Evolutionary conservation across 352 stramenopile genomes (phyloP), one percentile per base, ranked within the genome.

Genomic region (Aphanomyces invadans): DNA sequence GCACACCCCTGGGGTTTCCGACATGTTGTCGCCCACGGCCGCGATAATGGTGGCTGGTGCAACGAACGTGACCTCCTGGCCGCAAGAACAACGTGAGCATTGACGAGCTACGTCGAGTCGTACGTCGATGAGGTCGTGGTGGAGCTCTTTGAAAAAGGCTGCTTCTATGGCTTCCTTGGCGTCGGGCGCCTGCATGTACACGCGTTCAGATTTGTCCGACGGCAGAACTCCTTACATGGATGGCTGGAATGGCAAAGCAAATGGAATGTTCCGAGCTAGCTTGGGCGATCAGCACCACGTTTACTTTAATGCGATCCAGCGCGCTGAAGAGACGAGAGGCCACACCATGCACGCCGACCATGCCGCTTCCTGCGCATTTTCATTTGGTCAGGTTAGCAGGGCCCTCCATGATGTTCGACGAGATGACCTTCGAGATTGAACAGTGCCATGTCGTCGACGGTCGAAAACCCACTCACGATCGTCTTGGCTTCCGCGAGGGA

Each of bases 341-440:
- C 21, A 97, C 96, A 69, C 93, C 95, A 63, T 93, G 89, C 29
- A 98, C 90, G 31, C 95, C 95, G 21, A 98, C 87, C 86, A 99
- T 95, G 45, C 94, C 90, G 52, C 25, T 32, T 39, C 49, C 49
- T 57, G 19, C 21, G 36, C n/a, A 15, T 31, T 25, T 54, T 31
- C n/a, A 29, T 7, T 54, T 7, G 2, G 46, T 11, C 10, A 54
- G 10, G 46, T 31, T 29, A n/a, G n/a, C n/a, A n/a, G n/a, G n/a
- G n/a, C n/a, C n/a, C n/a, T n/a, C n/a, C n/a, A n/a, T n/a, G n/a
- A n/a, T n/a, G n/a, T n/a, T n/a, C n/a, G n/a, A n/a, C n/a, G n/a
- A n/a, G n/a, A n/a, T n/a, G n/a, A 32, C 95, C 95, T 87, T 98
- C 94, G 48, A 99, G 85, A 64, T 98, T 99, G 61, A 99, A 89